Evolutionary conservation across 257 asterid species (phyloP).

Genomic region (Scutellaria minor): DNA sequence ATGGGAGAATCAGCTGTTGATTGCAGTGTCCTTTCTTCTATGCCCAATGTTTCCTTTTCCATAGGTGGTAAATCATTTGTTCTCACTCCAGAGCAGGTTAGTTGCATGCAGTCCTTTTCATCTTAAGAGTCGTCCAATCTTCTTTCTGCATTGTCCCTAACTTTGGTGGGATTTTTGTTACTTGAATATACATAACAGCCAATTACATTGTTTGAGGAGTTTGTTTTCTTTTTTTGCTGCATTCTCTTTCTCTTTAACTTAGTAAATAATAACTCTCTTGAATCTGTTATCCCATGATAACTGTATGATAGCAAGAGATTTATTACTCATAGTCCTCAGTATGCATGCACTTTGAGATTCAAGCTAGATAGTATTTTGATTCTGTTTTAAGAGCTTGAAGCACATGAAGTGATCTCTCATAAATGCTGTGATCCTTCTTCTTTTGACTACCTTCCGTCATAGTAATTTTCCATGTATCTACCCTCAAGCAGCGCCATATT

Average conservation of each 20-base stretch:
- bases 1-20: conserved; percentile 86
- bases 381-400: not conserved
- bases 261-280: not conserved
- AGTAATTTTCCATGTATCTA: too few species aligned
- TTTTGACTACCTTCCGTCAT: not conserved
- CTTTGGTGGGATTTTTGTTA: not conserved
- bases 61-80: conserved; percentile 67
- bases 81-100: conserved; percentile 77
- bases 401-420: not conserved
- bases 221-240: not conserved
- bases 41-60: conserved; percentile 73
- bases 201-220: not conserved
- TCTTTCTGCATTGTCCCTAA: not conserved
- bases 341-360: not conserved
- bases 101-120: not conserved
- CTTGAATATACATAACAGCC: not conserved
- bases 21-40: conserved; percentile 58
- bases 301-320: not conserved
- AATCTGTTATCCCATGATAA: not conserved
- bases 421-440: too few species aligned
- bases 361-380: not conserved
- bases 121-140: not conserved
- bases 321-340: not conserved
- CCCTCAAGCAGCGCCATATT: too few species aligned
- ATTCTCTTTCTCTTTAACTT: not conserved